Evolutionary conservation across 2,329 filamentous ascomycete genomes (phyloP).

Genomic region (Colletotrichum lupini): DNA sequence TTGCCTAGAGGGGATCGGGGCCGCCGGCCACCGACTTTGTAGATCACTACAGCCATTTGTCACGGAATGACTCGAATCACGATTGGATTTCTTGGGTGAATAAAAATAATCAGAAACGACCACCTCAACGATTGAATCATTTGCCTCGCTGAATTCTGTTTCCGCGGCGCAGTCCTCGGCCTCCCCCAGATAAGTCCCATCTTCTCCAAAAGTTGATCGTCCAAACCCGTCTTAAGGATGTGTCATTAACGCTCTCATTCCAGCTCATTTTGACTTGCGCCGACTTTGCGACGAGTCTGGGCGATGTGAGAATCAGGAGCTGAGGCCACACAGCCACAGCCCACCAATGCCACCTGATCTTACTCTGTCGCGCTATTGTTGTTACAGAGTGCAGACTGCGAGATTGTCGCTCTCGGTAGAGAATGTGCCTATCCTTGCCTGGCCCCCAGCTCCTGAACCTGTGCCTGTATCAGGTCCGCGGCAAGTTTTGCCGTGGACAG

Average conservation of each 20-base stretch:
- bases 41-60: slow-evolving; percentile 12
- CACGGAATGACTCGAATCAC: slow-evolving; percentile 17
- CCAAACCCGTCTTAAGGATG: background rate
- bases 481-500: slow-evolving; percentile 23
- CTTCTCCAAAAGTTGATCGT: background rate
- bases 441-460: background rate
- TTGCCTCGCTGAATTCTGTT: background rate
- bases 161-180: background rate
- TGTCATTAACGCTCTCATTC: slow-evolving; percentile 6
- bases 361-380: background rate
- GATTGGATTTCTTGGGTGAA: background rate
- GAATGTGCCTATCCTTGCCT: background rate
- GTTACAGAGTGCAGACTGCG: background rate
- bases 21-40: slow-evolving; percentile 6
- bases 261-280: background rate
- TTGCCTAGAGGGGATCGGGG: background rate
- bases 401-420: background rate
- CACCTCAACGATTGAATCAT: slow-evolving; percentile 1
- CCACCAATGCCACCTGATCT: background rate
- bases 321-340: background rate
- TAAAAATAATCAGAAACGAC: slow-evolving; percentile 3
- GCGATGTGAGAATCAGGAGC: background rate
- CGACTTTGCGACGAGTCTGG: background rate
- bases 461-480: slow-evolving; percentile 20
- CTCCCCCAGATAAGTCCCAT: background rate